These are phyloP conservation scores for Logfia minima DNA, from an alignment of 129 eudicot genomes.

Conservation along the genomic window DNA sequence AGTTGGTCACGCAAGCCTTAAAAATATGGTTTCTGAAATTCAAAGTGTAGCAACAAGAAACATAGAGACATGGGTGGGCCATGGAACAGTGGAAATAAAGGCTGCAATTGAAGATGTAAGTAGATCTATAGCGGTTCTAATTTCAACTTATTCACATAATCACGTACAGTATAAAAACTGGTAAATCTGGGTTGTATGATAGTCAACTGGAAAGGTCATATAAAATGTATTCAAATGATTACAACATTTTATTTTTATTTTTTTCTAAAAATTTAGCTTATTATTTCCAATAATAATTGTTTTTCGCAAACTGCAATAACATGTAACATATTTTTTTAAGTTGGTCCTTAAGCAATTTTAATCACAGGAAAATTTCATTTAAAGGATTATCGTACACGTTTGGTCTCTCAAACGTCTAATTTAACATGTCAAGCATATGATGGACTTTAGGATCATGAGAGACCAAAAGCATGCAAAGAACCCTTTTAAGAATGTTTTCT, in stretches of 20 bases:
- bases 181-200: neutral
- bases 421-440: neutral
- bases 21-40: slow-evolving; percentile 65
- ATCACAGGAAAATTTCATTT: no score
- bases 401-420: neutral
- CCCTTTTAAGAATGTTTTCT: neutral
- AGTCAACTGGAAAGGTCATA: neutral
- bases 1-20: slow-evolving; percentile 71
- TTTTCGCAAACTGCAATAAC: neutral
- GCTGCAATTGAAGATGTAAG: slow-evolving; percentile 67
- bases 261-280: no score
- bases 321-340: neutral
- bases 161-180: neutral
- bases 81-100: slow-evolving; percentile 49
- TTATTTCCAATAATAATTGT: neutral
- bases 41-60: slow-evolving; percentile 43
- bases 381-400: neutral
- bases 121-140: neutral
- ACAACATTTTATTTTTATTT: no score
- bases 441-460: neutral
- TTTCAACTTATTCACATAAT: neutral
- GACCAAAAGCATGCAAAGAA: neutral
- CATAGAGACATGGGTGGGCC: slow-evolving; percentile 49
- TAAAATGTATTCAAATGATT: no score
- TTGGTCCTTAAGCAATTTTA: neutral